These are phyloP conservation scores for Spizellomyces sp. DNA, from an alignment of 192 early-diverging fungal genomes.

Conservation along the genomic window DNA sequence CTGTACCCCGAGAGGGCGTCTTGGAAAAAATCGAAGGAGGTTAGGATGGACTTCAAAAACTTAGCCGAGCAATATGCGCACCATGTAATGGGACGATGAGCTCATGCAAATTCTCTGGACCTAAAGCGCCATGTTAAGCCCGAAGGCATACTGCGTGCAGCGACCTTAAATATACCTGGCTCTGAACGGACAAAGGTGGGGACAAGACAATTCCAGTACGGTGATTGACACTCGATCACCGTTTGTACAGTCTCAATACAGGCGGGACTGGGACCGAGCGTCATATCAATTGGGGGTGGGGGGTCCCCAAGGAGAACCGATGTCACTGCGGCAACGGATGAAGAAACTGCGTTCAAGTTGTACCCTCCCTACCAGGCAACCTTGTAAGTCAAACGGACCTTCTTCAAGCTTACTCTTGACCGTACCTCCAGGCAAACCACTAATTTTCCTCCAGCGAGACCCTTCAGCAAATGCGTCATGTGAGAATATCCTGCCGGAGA, in stretches of 20 bases:
- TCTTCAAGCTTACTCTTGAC: conserved; percentile 27
- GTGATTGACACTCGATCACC: conserved; percentile 12
- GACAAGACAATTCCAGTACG: conserved; percentile 31
- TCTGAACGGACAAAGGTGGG: neutral
- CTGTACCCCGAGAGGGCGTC: no score
- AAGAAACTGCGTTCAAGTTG: conserved; percentile 72
- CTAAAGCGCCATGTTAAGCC: no score
- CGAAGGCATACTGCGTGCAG: no score
- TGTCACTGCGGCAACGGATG: conserved; percentile 77
- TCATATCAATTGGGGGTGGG: neutral
- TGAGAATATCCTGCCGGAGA: conserved; percentile 80
- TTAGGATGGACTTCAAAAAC: no score
- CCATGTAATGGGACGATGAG: no score
- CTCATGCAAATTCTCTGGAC: no score
- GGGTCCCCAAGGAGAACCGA: conserved; percentile 68
- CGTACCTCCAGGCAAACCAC: conserved; percentile 72
- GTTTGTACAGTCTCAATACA: conserved; percentile 24
- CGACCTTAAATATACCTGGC: no score
- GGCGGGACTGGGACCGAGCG: neutral
- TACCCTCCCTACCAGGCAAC: conserved; percentile 69
- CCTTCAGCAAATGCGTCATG: conserved; percentile 82
- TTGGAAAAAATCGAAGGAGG: no score
- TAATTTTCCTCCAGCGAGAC: conserved; percentile 69
- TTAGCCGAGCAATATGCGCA: no score
- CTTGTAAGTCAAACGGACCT: conserved; percentile 20